Percentiles rank a stretch among this genome's conserved stretches.
phyloP scores from a whole-genome alignment of 2,329 filamentous ascomycete genomes.

The Talaromyces sp. region DNA sequence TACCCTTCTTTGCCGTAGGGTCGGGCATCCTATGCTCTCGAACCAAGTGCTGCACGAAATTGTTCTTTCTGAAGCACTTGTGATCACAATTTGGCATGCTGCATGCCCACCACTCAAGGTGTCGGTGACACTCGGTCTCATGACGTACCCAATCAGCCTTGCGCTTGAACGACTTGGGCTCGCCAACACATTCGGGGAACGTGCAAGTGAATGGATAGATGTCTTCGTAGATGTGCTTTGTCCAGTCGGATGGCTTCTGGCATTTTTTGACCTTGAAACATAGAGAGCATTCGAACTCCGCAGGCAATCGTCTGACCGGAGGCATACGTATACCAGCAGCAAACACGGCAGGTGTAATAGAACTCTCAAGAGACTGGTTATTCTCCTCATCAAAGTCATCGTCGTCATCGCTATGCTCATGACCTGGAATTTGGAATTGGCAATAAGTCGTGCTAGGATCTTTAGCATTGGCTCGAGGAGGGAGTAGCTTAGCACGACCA shows the following conservation, averaged over 20 bases:
- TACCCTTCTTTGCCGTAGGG: slow-evolving; percentile 70
- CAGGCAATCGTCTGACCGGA: slow-evolving; percentile 70
- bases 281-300: slow-evolving; percentile 83
- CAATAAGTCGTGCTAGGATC: slow-evolving; percentile 56
- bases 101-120: slow-evolving; percentile 88
- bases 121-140: slow-evolving; percentile 85
- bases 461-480: slow-evolving; percentile 51
- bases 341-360: slow-evolving; percentile 69
- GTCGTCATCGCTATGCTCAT: slow-evolving; percentile 51
- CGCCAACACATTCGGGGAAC: slow-evolving; percentile 70
- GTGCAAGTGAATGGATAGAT: slow-evolving; percentile 92
- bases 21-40: slow-evolving; percentile 85
- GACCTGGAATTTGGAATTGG: slow-evolving; percentile 54
- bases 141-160: slow-evolving; percentile 96
- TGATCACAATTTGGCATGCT: slow-evolving; percentile 76
- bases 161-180: slow-evolving; percentile 87
- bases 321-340: slow-evolving; percentile 77
- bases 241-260: slow-evolving; percentile 92
- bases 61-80: slow-evolving; percentile 80
- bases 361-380: slow-evolving; percentile 63
- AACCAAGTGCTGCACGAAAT: slow-evolving; percentile 88
- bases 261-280: slow-evolving; percentile 84
- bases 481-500: slow-evolving; percentile 61
- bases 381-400: slow-evolving; percentile 54
- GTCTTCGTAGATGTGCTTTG: slow-evolving; percentile 92